These are phyloP conservation scores for Citeromyces nyonsensis DNA, from an alignment of 805 yeast species.

Conservation along the genomic window DNA sequence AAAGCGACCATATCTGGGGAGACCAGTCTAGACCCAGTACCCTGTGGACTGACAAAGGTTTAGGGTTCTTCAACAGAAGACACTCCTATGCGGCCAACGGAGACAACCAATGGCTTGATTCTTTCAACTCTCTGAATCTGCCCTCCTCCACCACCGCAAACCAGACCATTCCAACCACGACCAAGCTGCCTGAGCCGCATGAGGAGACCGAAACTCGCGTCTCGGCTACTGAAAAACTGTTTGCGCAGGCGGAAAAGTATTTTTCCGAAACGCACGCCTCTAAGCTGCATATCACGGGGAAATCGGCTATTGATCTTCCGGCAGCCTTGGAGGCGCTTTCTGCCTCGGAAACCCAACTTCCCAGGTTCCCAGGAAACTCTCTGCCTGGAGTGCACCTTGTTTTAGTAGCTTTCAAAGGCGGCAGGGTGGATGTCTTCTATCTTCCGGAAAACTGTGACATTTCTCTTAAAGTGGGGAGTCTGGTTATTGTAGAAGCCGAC, in stretches of 20 bases:
- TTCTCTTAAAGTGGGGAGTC: conserved; percentile 34
- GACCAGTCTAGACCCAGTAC: too few species aligned
- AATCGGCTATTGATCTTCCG: conserved; percentile 3
- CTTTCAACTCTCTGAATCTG: not conserved
- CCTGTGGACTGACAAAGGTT: too few species aligned
- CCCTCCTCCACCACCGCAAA: not conserved
- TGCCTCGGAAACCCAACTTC: conserved; percentile 21
- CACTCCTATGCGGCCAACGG: conserved; percentile 7
- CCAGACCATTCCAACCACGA: not conserved
- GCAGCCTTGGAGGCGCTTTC: conserved; percentile 5
- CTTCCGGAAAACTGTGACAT: conserved; percentile 24
- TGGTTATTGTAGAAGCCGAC: conserved; percentile 76
- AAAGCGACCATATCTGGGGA: too few species aligned
- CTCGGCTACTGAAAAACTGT: conserved; percentile 1
- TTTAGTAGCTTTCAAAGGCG: conserved; percentile 64
- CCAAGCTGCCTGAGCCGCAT: too few species aligned
- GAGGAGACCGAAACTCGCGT: too few species aligned
- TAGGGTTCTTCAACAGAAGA: conserved; percentile 3
- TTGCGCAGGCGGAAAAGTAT: conserved; percentile 5
- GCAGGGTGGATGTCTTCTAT: conserved; percentile 66
- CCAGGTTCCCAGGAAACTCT: conserved; percentile 15
- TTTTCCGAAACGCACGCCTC: conserved; percentile 4
- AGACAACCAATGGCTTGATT: conserved; percentile 4
- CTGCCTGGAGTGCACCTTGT: conserved; percentile 24
- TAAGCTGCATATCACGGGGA: conserved; percentile 6